A percentile compares a stretch with the other conserved stretches of the same genome.
Conservation (phyloP, 768 basidiomycete species). For the Phallus indusiatus region DNA sequence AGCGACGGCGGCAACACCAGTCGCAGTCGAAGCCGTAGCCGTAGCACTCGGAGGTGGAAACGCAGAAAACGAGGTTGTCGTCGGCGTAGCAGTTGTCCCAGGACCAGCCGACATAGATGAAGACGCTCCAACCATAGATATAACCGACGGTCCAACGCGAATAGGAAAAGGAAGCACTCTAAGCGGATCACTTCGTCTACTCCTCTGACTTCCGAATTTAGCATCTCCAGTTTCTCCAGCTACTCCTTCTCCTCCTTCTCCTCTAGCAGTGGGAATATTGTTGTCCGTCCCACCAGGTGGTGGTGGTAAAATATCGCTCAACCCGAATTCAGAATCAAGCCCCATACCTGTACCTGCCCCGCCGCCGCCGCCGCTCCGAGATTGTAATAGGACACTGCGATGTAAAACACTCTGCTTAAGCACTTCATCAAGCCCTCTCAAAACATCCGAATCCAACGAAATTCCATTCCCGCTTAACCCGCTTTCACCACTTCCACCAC, state of each 20-base stretch:
- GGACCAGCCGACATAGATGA: background rate
- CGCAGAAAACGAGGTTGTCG: background rate
- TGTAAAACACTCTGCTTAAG: background rate
- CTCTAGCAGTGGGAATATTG: background rate
- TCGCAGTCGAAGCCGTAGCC: background rate
- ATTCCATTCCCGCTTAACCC: background rate
- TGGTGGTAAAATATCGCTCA: conserved; percentile 3
- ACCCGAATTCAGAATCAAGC: no score
- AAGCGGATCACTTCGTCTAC: conserved; percentile 3
- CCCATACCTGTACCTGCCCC: no score
- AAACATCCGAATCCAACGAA: background rate
- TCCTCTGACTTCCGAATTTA: conserved; percentile 3
- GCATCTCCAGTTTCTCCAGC: background rate
- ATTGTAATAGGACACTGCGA: background rate
- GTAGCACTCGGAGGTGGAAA: background rate
- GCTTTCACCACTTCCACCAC: no score
- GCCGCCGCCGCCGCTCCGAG: background rate
- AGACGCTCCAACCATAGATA: background rate
- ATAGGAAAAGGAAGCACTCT: conserved; percentile 6
- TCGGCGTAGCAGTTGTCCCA: background rate
- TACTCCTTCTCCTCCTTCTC: background rate
- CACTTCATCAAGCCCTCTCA: conserved; percentile 2
- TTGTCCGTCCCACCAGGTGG: background rate
- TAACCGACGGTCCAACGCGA: conserved; percentile 18
- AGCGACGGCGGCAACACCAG: background rate